Conservation (phyloP, 768 basidiomycete species). For the Boletus vermiculosoides region DNA sequence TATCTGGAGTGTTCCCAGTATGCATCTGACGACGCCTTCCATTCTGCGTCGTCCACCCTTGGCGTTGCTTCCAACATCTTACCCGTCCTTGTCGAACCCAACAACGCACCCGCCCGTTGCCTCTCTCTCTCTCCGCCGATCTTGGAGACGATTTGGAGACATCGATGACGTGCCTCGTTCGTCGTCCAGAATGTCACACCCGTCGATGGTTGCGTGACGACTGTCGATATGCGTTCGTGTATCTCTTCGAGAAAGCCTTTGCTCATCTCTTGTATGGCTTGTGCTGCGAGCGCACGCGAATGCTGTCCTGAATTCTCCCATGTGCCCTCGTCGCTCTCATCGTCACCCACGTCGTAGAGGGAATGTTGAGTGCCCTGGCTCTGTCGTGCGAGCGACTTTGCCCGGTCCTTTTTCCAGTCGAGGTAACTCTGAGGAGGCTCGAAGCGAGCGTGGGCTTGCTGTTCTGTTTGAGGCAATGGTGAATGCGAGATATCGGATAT, state of each 20-base stretch:
- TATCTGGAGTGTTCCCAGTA: slow-evolving; percentile 71
- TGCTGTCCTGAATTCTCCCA: slow-evolving; percentile 49
- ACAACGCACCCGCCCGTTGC: slow-evolving; percentile 60
- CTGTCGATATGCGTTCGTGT: slow-evolving; percentile 41
- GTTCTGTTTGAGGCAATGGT: slow-evolving; percentile 52
- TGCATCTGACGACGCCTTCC: slow-evolving; percentile 27
- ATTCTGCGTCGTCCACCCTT: no score
- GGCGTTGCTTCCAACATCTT: neutral
- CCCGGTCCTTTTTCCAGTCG: slow-evolving; percentile 52
- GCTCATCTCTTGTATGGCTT: slow-evolving; percentile 73
- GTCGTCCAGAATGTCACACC: slow-evolving; percentile 77
- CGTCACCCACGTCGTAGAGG: slow-evolving; percentile 8
- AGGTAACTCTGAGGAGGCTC: slow-evolving; percentile 55
- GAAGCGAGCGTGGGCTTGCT: slow-evolving; percentile 65
- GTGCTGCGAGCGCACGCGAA: slow-evolving; percentile 66
- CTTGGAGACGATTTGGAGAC: slow-evolving; percentile 72
- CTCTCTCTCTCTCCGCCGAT: slow-evolving; percentile 75
- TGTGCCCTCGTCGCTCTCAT: neutral
- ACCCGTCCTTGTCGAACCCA: slow-evolving; percentile 30
- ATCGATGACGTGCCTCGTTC: slow-evolving; percentile 67
- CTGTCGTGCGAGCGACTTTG: slow-evolving; percentile 7
- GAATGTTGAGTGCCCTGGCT: neutral
- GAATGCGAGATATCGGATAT: slow-evolving; percentile 81
- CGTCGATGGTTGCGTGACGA: neutral
- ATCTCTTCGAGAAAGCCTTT: slow-evolving; percentile 63